These are phyloP conservation scores for Usnea hakonensis DNA, from an alignment of 495 filamentous ascomycete genomes.

Conservation along the genomic window DNA sequence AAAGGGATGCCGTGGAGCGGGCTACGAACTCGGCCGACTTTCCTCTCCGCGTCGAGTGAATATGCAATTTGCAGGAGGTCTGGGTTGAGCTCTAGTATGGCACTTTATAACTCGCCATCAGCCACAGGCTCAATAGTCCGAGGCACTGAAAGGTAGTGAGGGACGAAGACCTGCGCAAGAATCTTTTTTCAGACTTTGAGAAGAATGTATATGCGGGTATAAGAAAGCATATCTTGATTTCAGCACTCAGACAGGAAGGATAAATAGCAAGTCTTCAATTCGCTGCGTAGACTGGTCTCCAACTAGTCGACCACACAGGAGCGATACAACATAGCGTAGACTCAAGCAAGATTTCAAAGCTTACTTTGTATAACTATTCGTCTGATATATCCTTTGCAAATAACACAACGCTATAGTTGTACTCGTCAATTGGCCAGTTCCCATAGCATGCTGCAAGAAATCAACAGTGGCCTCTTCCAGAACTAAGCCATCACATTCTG, in stretches of 20 bases:
- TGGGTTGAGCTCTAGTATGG: constrained; percentile 55
- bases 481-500: constrained; percentile 48
- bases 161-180: too few species aligned
- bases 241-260: too few species aligned
- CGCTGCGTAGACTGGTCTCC: background rate
- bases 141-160: background rate
- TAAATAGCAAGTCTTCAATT: background rate
- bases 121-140: too few species aligned
- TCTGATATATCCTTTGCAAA: constrained; percentile 45
- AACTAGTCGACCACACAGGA: background rate
- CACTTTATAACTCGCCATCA: constrained; percentile 26
- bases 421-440: constrained; percentile 37
- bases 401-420: constrained; percentile 47
- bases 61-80: constrained; percentile 52
- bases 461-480: constrained; percentile 59
- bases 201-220: too few species aligned
- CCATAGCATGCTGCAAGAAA: constrained; percentile 41
- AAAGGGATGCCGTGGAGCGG: constrained; percentile 67
- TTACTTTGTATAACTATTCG: constrained; percentile 52
- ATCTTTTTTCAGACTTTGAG: too few species aligned
- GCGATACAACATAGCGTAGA: background rate
- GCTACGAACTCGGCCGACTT: constrained; percentile 44
- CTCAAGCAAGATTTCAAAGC: constrained; percentile 2
- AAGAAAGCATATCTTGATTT: too few species aligned
- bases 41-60: constrained; percentile 51